Evolutionary conservation across 164 flowering plant species (phyloP), one percentile per base, ranked within the genome.

Genomic region (Piper betle): DNA sequence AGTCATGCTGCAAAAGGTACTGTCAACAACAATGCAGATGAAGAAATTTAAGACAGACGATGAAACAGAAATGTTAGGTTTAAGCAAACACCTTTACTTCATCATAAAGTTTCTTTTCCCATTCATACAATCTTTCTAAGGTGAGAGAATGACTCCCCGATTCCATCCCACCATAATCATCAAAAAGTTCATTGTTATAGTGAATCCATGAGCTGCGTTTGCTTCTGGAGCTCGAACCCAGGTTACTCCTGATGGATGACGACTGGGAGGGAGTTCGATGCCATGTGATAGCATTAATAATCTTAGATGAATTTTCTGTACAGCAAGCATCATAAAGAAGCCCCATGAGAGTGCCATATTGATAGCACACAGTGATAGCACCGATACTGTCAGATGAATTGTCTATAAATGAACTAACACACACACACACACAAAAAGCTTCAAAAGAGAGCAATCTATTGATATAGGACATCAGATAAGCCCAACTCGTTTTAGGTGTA

Each of bases 61-160:
- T 46, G 55, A 16, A 8, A 9, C 17, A 8, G 46, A 39, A 38
- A 58, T 39, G 46, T 37, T 15, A 46, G 60, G 19, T 4, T 37
- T 17, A 25, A 58, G 39, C 11, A 39, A 39, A 57, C 80, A 89
- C 98, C 95, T 92, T 92, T 53, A 92, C 98, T 67, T 92, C 95
- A 73, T 92, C 89, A 64, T 83, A 92, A 1, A 92, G 88, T 78
- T 92, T 92, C 82, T 89, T 92, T 64, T 92, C 98, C 98, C 98
- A 92, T 60, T 95, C 98, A 75, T 85, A 88, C 9, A 89, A 71
- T 63, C 98, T 77, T 65, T 79, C 98, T 12, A 92, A 77, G 1
- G 98, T 92, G 19, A 79, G 69, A 3, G 93, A 89, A 70, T 89
- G 96, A 75, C 96, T 85, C 46, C 98, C 98, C 2, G 96, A 83